Base-by-base conservation (phyloP, 225 moss, liverwort and hornwort species). In the Physcomitrium patens region DNA sequence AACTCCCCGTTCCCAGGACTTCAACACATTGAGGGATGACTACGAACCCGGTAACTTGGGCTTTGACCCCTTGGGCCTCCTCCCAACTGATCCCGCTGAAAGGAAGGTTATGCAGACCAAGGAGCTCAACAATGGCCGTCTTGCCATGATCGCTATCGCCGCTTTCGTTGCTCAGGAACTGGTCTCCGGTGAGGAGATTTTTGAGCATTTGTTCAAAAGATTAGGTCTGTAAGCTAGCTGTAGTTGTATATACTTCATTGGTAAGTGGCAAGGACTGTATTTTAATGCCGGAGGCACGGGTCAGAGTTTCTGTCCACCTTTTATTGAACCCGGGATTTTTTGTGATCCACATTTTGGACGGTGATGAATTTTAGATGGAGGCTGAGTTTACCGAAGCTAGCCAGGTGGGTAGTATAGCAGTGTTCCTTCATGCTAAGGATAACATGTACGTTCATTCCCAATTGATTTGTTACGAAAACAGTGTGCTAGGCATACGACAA, bases 81-180 rank as follows among this genome's bases (percentile, higher is more conserved):
- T 91, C 28, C 91, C 93, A 8, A 47, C 72, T 0, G 89, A 93
- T 67, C 82, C 91, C 0, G 51, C 48, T 0, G 86, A 3, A 31
- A 76, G 67, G 68, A 89, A 93, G 64, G 82, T 73, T 0, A 18
- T 93, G 71, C 89, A 93, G 56, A 56, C 66, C 1, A 93, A 93
- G 82, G 93, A 93, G 77, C 12, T 93, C 3, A 93, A 93, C 77
- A 93, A 93, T 3, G 93, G 93, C 0, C 93, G 93, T 24, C 78
- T 93, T 8, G 93, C 91, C 18, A 93, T 93, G 93, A 93, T 93
- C 19, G 91, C 87, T 17, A 89, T 93, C 43, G 91, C 91, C 0
- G 91, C 78, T 0, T 93, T 93, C 13, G 89, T 93, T 6, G 93
- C 73, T 0, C 93, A 93, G 22, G 93, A 93, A 67, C 58, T 93